Evolutionary conservation across 495 filamentous ascomycete species (phyloP).

Genomic region (Neurospora sublineolata): DNA sequence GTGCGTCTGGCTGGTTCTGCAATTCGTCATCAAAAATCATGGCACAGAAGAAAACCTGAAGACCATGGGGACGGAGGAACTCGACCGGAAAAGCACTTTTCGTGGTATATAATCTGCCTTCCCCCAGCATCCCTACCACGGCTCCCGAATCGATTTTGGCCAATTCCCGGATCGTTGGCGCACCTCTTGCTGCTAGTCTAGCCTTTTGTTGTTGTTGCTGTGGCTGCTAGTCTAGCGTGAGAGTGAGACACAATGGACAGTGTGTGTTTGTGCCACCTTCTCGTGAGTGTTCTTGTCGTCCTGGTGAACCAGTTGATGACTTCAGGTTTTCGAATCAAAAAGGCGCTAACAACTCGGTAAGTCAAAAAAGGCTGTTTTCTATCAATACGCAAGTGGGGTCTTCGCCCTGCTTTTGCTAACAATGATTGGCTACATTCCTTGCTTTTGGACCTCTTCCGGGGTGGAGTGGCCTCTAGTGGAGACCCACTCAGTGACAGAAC

Average conservation of each 20-base stretch:
- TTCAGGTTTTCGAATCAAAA: background rate
- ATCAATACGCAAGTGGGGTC: background rate
- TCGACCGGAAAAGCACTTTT: background rate
- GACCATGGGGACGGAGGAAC: background rate
- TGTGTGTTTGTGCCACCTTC: background rate
- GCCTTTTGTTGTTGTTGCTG: background rate
- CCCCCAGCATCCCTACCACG: background rate
- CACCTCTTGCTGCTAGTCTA: background rate
- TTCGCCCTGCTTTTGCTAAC: background rate
- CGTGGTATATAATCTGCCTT: background rate
- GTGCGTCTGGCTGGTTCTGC: no score
- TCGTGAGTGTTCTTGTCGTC: background rate
- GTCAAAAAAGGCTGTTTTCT: background rate
- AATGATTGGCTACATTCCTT: background rate
- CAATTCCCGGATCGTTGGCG: background rate
- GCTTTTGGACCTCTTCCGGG: background rate
- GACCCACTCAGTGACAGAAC: background rate
- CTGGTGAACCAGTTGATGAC: no score
- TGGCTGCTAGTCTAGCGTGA: background rate
- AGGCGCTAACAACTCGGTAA: background rate
- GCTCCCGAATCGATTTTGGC: background rate
- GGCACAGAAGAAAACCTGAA: background rate
- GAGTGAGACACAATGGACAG: background rate
- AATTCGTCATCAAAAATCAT: background rate
- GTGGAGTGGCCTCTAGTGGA: background rate